Conservation (phyloP, 208 protist species). For the Balamuthia mandrillaris region DNA sequence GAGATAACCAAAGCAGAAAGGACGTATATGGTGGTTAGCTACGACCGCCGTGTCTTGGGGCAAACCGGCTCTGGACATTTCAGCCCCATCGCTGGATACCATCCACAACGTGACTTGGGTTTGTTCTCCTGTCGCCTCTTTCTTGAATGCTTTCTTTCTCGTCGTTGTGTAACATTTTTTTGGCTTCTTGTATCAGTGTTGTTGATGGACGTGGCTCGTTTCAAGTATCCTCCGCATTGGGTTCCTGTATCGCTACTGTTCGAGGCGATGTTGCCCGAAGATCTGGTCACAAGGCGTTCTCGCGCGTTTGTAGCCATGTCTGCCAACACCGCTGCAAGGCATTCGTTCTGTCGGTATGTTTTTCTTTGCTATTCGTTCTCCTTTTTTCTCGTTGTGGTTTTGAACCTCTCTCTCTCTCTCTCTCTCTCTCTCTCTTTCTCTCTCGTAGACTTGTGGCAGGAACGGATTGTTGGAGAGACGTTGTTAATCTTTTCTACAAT, state of each 20-base stretch:
- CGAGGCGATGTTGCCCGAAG: neutral
- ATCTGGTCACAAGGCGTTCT: too few species aligned
- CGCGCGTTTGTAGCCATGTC: too few species aligned
- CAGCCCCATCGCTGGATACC: slow-evolving; percentile 67
- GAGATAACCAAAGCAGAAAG: neutral
- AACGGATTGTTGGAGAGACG: too few species aligned
- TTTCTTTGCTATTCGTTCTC: too few species aligned
- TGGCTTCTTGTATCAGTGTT: slow-evolving; percentile 37
- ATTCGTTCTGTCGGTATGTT: too few species aligned
- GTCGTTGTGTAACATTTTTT: neutral
- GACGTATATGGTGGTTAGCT: neutral
- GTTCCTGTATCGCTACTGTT: slow-evolving; percentile 29
- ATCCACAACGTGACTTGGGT: slow-evolving; percentile 45
- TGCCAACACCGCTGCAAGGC: too few species aligned
- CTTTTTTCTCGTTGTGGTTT: too few species aligned
- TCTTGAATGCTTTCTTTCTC: neutral
- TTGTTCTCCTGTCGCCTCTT: neutral
- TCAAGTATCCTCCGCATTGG: slow-evolving; percentile 77
- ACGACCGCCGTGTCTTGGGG: slow-evolving; percentile 11
- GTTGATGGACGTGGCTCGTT: slow-evolving; percentile 73
- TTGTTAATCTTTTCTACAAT: too few species aligned
- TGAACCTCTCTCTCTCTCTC: too few species aligned
- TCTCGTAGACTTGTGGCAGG: too few species aligned
- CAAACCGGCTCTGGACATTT: slow-evolving; percentile 74
- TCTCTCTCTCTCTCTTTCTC: too few species aligned